Base-by-base conservation (phyloP, 2,329 filamentous ascomycete species). In the Nigrospora sphaerica region DNA sequence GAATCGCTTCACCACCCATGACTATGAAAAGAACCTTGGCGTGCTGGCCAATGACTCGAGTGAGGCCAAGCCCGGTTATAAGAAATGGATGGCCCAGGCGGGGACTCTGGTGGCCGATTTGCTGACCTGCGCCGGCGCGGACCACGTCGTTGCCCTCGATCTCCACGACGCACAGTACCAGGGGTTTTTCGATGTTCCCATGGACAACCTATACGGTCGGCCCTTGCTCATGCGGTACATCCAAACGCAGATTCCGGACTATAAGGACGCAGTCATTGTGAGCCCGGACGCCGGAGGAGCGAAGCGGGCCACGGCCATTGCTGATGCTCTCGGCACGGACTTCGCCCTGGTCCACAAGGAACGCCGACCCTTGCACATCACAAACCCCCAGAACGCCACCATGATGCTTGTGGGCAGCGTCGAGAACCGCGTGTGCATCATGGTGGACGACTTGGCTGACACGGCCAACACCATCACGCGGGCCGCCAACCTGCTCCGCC, bases 291-390 rank as follows among this genome's bases (percentile, higher is more conserved):
- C 93, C 35, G 93, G 93, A 56, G 93, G 93, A 53, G 93, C 93
- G 40, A 98, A 98, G 75, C 82, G 93, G 55, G 93, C 93, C 17
- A 96, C 93, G 32, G 86, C 89, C 41, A 95, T 98, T 65, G 92
- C 93, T 12, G 93, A 98, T 68, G 84, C 86, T 51, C 78, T 97
- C 52, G 88, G 89, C 55, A 90, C 96, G 75, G 89, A 93, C 49
- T 97, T 98, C 71, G 93, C 93, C 41, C 80, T 98, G 49, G 98
- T 98, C 60, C 93, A 98, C 76, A 98, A 97, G 86, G 89, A 95
- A 78, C 88, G 89, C 56, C 86, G 89, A 41, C 90, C 89, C 28
- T 95, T 88, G 44, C 86, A 86, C 57, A 91, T 95, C 64, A 88
- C 80, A 48, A 88, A 95, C 64, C 84, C 88, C 42, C 88, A 95